Percentiles rank a stretch among this genome's conserved stretches.
phyloP scores from a whole-genome alignment of 331 rosid species.

The Pyracantha coccinea region DNA sequence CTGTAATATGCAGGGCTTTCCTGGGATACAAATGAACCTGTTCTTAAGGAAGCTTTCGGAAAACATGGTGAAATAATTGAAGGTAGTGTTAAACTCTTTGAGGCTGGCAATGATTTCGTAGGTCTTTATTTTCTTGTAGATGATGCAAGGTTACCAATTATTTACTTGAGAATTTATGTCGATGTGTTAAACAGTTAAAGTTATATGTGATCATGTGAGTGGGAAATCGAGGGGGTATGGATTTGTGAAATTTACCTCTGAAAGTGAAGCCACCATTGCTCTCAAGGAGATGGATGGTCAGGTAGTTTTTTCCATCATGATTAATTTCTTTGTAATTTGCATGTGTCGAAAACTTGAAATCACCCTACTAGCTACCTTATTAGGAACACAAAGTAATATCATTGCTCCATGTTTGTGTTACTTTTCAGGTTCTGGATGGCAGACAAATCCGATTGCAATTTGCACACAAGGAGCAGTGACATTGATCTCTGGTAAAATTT shows the following conservation, averaged over 20 bases:
- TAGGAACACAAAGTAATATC: background rate
- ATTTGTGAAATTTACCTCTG: conserved; percentile 48
- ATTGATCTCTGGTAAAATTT: background rate
- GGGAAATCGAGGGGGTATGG: conserved; percentile 66
- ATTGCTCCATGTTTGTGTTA: background rate
- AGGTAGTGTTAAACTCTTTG: conserved; percentile 17
- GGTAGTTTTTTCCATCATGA: conserved; percentile 16
- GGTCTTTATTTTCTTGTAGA: background rate
- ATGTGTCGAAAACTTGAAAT: background rate
- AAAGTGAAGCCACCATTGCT: conserved; percentile 40
- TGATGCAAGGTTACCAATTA: background rate
- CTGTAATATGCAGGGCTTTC: conserved; percentile 41
- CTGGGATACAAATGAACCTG: conserved; percentile 61
- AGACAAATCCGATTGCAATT: conserved; percentile 24
- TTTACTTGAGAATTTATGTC: background rate
- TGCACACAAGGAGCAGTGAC: conserved; percentile 11
- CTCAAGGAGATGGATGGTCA: conserved; percentile 45
- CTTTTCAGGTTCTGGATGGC: conserved; percentile 29
- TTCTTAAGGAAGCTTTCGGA: conserved; percentile 44
- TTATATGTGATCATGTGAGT: conserved; percentile 56
- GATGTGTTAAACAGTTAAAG: conserved; percentile 34
- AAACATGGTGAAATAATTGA: conserved; percentile 52
- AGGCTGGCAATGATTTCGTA: background rate
- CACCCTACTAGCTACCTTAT: background rate
- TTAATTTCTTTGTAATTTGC: background rate